Evolutionary conservation across 73 alveolate genomes (phyloP).

Genomic region (Stentor coeruleus): DNA sequence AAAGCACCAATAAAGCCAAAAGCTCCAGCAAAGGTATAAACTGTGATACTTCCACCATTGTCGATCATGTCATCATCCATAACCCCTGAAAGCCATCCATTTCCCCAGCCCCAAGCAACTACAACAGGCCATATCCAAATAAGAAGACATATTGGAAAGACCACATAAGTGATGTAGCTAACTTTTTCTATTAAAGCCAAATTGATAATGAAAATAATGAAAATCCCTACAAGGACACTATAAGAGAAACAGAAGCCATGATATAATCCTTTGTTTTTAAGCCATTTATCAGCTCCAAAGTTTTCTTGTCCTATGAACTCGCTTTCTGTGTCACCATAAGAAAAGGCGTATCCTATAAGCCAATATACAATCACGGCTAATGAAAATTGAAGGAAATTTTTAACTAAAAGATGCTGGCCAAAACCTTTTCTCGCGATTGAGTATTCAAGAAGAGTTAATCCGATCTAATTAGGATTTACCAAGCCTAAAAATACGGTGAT

Average conservation of each 20-base stretch:
- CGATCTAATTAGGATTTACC: conserved; percentile 17
- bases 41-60: conserved; percentile 9
- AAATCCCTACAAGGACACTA: neutral
- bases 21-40: conserved; percentile 16
- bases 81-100: neutral
- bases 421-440: neutral
- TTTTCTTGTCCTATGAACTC: neutral
- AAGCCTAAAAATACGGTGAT: neutral
- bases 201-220: neutral
- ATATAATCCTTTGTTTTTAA: neutral
- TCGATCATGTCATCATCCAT: neutral
- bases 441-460: neutral
- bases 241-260: conserved; percentile 6
- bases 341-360: neutral
- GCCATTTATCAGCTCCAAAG: conserved; percentile 10
- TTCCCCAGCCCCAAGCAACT: conserved; percentile 22
- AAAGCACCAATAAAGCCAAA: conserved; percentile 9
- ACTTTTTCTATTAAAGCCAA: neutral
- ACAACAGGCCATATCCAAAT: conserved; percentile 16
- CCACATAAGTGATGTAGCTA: neutral
- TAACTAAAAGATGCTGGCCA: neutral
- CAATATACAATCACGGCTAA: neutral
- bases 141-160: neutral
- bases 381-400: neutral
- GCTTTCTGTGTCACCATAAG: neutral